Evolutionary conservation across 257 asterid species (phyloP).

Genomic region (Solanum habrochaites): DNA sequence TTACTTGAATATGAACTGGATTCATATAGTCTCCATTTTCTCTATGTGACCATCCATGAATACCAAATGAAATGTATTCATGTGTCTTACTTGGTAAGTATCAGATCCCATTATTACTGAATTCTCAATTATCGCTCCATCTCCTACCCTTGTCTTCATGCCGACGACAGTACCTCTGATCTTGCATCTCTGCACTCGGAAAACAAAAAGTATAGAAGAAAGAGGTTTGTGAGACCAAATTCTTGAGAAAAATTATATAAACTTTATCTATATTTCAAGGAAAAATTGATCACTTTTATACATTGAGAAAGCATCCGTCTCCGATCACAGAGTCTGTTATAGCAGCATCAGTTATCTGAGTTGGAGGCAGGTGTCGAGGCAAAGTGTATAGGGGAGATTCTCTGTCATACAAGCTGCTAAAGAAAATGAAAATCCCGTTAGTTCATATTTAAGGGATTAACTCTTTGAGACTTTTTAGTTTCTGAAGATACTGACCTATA

Average conservation of each 20-base stretch:
- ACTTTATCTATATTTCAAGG: neutral
- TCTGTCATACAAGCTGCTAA: slow-evolving; percentile 52
- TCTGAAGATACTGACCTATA: slow-evolving; percentile 33
- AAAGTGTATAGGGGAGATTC: slow-evolving; percentile 62
- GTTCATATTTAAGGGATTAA: neutral
- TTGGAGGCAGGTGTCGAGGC: slow-evolving; percentile 90
- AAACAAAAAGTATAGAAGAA: neutral
- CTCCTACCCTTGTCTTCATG: slow-evolving; percentile 54
- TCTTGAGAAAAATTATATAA: neutral
- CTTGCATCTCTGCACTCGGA: slow-evolving; percentile 51
- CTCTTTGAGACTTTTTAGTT: neutral
- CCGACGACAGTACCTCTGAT: slow-evolving; percentile 70
- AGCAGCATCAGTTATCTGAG: slow-evolving; percentile 54
- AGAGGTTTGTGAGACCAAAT: neutral
- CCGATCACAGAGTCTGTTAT: slow-evolving; percentile 67
- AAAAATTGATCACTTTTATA: slow-evolving; percentile 16
- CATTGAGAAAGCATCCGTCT: slow-evolving; percentile 72
- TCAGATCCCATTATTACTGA: slow-evolving; percentile 77
- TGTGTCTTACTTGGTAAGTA: slow-evolving; percentile 43
- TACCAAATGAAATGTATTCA: neutral
- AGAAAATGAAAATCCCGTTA: neutral
- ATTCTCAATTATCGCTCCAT: slow-evolving; percentile 61
- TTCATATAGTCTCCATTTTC: neutral
- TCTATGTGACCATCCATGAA: neutral
- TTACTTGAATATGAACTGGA: neutral